phyloP scores from a whole-genome alignment of 352 stramenopile genomes.

The Globisporangium alternatum region DNA sequence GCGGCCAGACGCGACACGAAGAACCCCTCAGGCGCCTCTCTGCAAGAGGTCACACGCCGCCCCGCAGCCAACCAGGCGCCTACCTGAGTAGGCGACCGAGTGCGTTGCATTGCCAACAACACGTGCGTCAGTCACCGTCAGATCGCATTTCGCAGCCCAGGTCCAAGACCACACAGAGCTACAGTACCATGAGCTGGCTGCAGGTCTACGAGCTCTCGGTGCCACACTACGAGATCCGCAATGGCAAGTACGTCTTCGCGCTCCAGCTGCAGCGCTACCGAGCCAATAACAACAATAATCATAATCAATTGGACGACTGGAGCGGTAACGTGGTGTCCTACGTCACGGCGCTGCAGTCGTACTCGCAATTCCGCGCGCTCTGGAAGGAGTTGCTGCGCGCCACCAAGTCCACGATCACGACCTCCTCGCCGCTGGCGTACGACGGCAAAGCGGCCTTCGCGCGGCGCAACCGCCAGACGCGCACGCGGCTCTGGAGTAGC shows the following conservation, averaged over 20 bases:
- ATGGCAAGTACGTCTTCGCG: conserved; percentile 46
- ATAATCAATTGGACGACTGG: conserved; percentile 20
- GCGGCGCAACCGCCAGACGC: conserved; percentile 15
- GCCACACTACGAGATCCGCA: conserved; percentile 37
- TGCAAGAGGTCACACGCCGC: no score
- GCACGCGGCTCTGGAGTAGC: conserved; percentile 11
- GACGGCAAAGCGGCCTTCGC: conserved; percentile 13
- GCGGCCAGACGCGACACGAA: no score
- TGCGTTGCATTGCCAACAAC: no score
- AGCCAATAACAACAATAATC: conserved; percentile 23
- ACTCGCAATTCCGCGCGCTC: conserved; percentile 59
- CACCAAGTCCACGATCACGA: conserved; percentile 27
- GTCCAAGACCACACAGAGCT: background rate
- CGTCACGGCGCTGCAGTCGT: conserved; percentile 40
- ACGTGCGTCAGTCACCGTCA: background rate
- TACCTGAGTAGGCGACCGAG: no score
- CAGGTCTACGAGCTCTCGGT: conserved; percentile 46
- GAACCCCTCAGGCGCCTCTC: no score
- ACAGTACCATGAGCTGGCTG: conserved; percentile 49
- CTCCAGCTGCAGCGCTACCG: conserved; percentile 36
- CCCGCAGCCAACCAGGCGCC: no score
- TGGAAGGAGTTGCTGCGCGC: conserved; percentile 47
- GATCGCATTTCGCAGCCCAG: background rate
- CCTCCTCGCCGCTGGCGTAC: conserved; percentile 13
- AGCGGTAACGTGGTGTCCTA: conserved; percentile 15